Evolutionary conservation across 192 early-diverging fungal genomes (phyloP).

Genomic region (Gigaspora rosea): DNA sequence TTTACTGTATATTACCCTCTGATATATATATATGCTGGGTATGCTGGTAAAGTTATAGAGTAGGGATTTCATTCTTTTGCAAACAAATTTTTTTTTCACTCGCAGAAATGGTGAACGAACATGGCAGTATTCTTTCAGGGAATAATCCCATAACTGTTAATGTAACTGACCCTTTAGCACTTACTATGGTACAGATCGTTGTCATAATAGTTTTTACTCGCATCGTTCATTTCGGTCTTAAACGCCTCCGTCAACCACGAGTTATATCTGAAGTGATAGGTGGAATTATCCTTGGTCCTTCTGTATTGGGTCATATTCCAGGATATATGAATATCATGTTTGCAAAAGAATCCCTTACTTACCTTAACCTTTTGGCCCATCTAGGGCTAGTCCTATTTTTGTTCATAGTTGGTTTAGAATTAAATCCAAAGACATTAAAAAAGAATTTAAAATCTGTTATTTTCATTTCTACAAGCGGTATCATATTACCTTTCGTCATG

Average conservation of each 20-base stretch:
- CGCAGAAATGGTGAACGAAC: no score
- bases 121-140: background rate
- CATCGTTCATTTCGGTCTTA: constrained; percentile 62
- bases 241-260: constrained; percentile 69
- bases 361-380: constrained; percentile 77
- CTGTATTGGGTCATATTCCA: constrained; percentile 77
- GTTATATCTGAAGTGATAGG: constrained; percentile 93
- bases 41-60: no score
- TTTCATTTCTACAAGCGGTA: constrained; percentile 75
- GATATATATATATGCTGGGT: no score
- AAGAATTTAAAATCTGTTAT: constrained; percentile 55
- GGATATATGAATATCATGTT: constrained; percentile 74
- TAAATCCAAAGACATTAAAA: constrained; percentile 65
- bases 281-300: constrained; percentile 87
- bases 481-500: constrained; percentile 78
- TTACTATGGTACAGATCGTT: constrained; percentile 28
- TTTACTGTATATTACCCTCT: no score
- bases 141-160: background rate
- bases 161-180: background rate
- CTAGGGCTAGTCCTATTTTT: constrained; percentile 90
- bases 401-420: constrained; percentile 86
- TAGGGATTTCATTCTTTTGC: no score
- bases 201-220: constrained; percentile 77
- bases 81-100: no score
- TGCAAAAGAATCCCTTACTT: constrained; percentile 66